A percentile compares a stretch with the other conserved stretches of the same genome.
Conservation (phyloP, 306 rosid genomes). For the Trifolium dubium region DNA sequence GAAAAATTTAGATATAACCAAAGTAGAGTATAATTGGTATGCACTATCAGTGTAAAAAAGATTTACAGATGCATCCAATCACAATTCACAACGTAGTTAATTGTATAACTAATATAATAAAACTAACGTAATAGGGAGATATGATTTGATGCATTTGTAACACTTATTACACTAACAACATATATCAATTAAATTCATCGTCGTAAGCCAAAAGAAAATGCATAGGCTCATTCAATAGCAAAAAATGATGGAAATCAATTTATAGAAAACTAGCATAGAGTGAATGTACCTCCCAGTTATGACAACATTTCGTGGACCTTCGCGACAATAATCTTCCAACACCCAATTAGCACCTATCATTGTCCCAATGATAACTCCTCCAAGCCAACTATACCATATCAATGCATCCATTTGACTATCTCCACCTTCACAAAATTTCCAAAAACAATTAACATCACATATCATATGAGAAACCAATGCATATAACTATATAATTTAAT, state of each 20-base stretch:
- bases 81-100: not conserved
- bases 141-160: not conserved
- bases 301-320: slow-evolving; percentile 93
- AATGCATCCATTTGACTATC: slow-evolving; percentile 77
- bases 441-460: slow-evolving; percentile 1
- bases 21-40: not conserved
- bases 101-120: not conserved
- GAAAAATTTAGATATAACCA: slow-evolving; percentile 14
- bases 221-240: not conserved
- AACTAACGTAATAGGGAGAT: too few relatives aligned
- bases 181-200: too few relatives aligned
- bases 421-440: slow-evolving; percentile 64
- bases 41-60: not conserved
- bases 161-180: too few relatives aligned
- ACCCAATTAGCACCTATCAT: slow-evolving; percentile 96
- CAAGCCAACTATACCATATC: slow-evolving; percentile 95
- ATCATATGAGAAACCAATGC: not conserved
- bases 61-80: not conserved
- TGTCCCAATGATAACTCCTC: slow-evolving; percentile 93
- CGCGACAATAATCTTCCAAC: slow-evolving; percentile 86
- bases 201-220: not conserved
- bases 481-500: not conserved
- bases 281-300: slow-evolving; percentile 82
- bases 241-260: slow-evolving; percentile 19
- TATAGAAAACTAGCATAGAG: slow-evolving; percentile 15